phyloP scores from a whole-genome alignment of 192 early-diverging fungal species.

The Phlyctochytrium arcticum region DNA sequence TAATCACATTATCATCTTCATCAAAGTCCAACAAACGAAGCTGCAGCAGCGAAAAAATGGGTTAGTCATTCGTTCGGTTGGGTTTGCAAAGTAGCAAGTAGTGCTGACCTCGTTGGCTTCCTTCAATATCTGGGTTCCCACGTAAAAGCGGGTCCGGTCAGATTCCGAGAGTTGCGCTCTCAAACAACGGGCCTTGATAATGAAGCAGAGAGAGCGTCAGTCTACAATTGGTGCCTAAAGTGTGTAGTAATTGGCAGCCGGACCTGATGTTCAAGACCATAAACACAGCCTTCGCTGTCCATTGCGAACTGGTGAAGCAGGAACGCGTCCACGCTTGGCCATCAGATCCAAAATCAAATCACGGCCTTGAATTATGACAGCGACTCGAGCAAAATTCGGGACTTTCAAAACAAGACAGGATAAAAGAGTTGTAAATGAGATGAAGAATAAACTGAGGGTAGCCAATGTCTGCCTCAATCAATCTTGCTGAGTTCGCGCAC shows the following conservation, averaged over 20 bases:
- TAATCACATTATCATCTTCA: conserved; percentile 65
- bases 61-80: background rate
- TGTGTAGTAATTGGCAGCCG: background rate
- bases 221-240: background rate
- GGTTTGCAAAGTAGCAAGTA: background rate
- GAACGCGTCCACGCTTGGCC: background rate
- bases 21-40: conserved; percentile 72
- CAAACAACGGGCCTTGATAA: conserved; percentile 34
- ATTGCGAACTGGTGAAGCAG: background rate
- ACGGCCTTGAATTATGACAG: background rate
- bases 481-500: too few relatives aligned
- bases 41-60: conserved; percentile 31
- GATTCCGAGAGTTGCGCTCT: conserved; percentile 53
- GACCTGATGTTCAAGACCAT: conserved; percentile 66
- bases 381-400: too few relatives aligned
- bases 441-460: too few relatives aligned
- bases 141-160: conserved; percentile 69
- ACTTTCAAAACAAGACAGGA: too few relatives aligned
- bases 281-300: conserved; percentile 43
- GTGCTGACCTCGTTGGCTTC: conserved; percentile 57
- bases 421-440: too few relatives aligned
- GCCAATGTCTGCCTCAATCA: too few relatives aligned
- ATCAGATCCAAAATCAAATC: background rate
- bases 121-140: conserved; percentile 60
- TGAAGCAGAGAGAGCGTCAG: background rate